These are phyloP conservation scores for Carex sylvatica DNA, from an alignment of 202 grass and related monocot genomes.

Conservation along the genomic window DNA sequence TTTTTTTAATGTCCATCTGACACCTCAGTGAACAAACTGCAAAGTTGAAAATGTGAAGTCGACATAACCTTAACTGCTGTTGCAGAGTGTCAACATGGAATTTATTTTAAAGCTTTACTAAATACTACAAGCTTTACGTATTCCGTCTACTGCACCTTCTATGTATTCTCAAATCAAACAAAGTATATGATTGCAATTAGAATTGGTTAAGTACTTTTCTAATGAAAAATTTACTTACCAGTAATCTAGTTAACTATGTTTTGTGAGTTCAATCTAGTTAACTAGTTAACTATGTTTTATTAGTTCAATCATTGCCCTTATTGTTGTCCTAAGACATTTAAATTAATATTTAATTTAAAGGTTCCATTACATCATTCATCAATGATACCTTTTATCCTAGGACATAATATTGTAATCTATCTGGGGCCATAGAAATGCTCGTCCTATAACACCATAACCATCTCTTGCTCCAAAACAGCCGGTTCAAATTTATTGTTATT, in stretches of 20 bases:
- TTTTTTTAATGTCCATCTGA: slow-evolving; percentile 4
- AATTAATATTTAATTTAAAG: not conserved
- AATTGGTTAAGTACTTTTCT: not conserved
- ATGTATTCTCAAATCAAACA: not conserved
- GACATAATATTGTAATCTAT: not conserved
- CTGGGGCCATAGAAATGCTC: not conserved
- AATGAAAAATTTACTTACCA: not conserved
- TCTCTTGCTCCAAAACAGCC: not conserved
- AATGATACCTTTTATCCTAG: not conserved
- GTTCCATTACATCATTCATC: not conserved
- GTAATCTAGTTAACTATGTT: no score
- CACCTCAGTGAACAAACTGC: not conserved
- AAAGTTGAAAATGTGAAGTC: not conserved
- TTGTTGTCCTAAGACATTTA: not conserved
- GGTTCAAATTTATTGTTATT: slow-evolving; percentile 3
- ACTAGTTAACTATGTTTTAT: not conserved
- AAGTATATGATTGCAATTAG: not conserved
- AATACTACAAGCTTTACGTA: not conserved
- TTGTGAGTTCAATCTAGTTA: not conserved
- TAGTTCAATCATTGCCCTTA: not conserved
- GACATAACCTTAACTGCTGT: not conserved
- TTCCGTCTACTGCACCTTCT: not conserved
- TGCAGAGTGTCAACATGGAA: slow-evolving; percentile 5
- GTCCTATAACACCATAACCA: not conserved
- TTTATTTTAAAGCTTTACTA: slow-evolving; percentile 4